Evolutionary conservation across 179 eudicot genomes (phyloP), one percentile per base, ranked within the genome.

Genomic region (Camellia oleifera): DNA sequence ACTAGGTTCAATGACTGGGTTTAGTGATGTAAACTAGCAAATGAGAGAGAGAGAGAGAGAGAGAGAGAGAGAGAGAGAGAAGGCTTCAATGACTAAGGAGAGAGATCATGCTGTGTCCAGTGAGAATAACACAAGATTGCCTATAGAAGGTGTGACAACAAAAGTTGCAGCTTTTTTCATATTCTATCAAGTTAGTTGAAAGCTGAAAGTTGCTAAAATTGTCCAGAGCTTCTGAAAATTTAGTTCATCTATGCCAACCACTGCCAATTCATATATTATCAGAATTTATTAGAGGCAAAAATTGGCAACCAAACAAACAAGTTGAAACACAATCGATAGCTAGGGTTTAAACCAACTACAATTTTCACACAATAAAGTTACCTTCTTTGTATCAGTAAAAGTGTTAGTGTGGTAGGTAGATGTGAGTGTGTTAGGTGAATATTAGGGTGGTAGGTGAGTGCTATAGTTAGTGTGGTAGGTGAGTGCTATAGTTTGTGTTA

Each of bases 321-420:
- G 1, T 40, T 14, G 60, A 58, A 52, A 58, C 44, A 74, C 63
- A 56, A 40, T 57, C 2, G 7, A 17, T 40, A 56, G 65, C 42
- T 32, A 72, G 76, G 76, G 76, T 26, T 74, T 74, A 74, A 42
- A 12, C 53, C 46, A 61, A 53, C 54, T 74, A 17, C 77, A 56
- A 26, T 42, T 20, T 57, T 57, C 77, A 57, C 65, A 40, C 17
- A 60, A 23, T 17, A 58, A 40, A 7, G 26, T 75, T 13, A 42
- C 5, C 4, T 44, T 75, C 48, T 60, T 52, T 17, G 12, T 48
- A 75, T n/a, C 17, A 44, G 54, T 60, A 60, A 17, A 58, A 75
- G 67, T 23, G 26, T 23, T 23, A 23, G 26, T 23, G 26, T 23
- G 26, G 26, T 23, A 23, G 26, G 26, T 23, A 23, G 0, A 23